These are phyloP conservation scores for Geotrichum histeridarum DNA, from an alignment of 1,139 yeast genomes.

Conservation along the genomic window DNA sequence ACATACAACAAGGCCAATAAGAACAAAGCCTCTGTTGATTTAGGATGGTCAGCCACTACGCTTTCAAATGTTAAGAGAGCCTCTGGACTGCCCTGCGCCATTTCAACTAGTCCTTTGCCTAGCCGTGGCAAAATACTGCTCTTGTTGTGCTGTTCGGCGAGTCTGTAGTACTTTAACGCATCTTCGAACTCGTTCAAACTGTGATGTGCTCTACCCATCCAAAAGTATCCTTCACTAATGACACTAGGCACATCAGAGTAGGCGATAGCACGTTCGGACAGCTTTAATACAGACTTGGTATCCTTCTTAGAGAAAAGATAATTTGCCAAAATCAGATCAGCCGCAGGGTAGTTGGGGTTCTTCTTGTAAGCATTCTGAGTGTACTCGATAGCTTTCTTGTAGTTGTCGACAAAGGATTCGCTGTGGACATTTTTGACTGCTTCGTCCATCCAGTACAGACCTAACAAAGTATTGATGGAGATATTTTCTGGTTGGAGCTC, in stretches of 20 bases:
- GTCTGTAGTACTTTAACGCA: constrained; percentile 66
- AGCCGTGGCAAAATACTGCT: constrained; percentile 58
- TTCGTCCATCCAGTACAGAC: constrained; percentile 61
- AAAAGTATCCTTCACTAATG: constrained; percentile 72
- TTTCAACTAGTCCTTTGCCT: constrained; percentile 84
- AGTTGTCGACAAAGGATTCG: constrained; percentile 34
- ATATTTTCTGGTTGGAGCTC: constrained; percentile 58
- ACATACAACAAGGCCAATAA: constrained; percentile 72
- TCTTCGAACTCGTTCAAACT: constrained; percentile 53
- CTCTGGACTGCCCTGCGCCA: constrained; percentile 69
- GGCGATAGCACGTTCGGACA: constrained; percentile 50
- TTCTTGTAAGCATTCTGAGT: constrained; percentile 39
- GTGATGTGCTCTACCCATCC: constrained; percentile 80
- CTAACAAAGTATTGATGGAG: constrained; percentile 63
- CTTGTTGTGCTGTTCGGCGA: constrained; percentile 46
- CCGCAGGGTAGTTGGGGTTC: constrained; percentile 40
- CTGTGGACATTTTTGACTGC: constrained; percentile 21
- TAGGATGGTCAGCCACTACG: constrained; percentile 60
- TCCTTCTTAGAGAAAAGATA: constrained; percentile 60
- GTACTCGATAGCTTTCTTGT: constrained; percentile 36
- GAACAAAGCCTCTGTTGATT: constrained; percentile 69
- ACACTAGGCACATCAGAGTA: constrained; percentile 42
- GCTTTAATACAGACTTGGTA: constrained; percentile 51
- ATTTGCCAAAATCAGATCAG: constrained; percentile 46
- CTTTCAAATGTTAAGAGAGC: constrained; percentile 82